Evolutionary conservation across 176 grass and related monocot species (phyloP).

Genomic region (Aegilops longissima): DNA sequence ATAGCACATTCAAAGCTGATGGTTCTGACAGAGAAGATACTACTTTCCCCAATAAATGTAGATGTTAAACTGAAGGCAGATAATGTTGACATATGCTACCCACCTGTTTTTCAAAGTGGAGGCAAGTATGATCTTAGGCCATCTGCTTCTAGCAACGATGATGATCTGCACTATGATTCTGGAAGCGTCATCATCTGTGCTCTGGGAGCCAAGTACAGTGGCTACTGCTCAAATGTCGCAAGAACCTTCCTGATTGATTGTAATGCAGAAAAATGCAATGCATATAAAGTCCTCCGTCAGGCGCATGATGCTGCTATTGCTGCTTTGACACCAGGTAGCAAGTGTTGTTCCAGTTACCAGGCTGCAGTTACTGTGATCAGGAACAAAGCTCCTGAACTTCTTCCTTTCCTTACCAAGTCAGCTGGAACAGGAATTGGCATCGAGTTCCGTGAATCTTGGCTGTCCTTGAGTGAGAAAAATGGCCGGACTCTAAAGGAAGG

Average conservation of each 20-base stretch:
- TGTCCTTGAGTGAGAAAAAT: slow-evolving; percentile 65
- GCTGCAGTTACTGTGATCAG: slow-evolving; percentile 54
- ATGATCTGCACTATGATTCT: slow-evolving; percentile 67
- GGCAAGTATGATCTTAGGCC: slow-evolving; percentile 73
- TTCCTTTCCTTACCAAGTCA: slow-evolving; percentile 60
- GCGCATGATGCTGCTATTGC: slow-evolving; percentile 68
- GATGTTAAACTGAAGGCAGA: slow-evolving; percentile 71
- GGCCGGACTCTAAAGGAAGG: slow-evolving; percentile 49
- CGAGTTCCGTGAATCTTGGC: slow-evolving; percentile 69
- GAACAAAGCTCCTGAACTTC: slow-evolving; percentile 59
- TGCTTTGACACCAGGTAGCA: slow-evolving; percentile 44
- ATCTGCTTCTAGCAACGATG: slow-evolving; percentile 64
- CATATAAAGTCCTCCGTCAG: slow-evolving; percentile 62
- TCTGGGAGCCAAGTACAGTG: slow-evolving; percentile 67
- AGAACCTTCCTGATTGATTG: slow-evolving; percentile 75
- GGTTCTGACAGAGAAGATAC: slow-evolving; percentile 59
- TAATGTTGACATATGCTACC: slow-evolving; percentile 87
- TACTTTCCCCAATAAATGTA: slow-evolving; percentile 56
- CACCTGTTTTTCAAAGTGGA: slow-evolving; percentile 80
- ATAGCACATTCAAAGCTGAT: slow-evolving; percentile 68
- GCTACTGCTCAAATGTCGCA: slow-evolving; percentile 80
- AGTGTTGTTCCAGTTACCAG: slow-evolving; percentile 43
- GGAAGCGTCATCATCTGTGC: slow-evolving; percentile 75
- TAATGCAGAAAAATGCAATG: slow-evolving; percentile 44
- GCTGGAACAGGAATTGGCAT: slow-evolving; percentile 75